phyloP scores from a whole-genome alignment of 331 rosid species.

The Prunus yedoensis region DNA sequence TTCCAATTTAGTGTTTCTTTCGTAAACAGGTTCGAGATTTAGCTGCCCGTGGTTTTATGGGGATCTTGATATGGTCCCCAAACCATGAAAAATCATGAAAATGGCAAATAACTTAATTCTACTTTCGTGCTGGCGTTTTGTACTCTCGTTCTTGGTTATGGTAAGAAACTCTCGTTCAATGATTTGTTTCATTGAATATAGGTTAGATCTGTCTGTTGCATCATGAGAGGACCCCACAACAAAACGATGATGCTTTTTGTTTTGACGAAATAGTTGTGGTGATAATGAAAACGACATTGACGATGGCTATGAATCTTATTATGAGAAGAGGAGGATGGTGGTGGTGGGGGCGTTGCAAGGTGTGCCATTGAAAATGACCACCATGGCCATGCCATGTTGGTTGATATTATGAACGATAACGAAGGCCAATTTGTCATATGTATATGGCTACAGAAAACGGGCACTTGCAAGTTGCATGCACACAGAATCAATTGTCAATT shows the following conservation, averaged over 20 bases:
- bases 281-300: slow-evolving; percentile 29
- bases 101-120: too few species aligned
- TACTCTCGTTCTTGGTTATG: too few species aligned
- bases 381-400: slow-evolving; percentile 9
- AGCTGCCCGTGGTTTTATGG: neutral
- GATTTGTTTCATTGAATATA: too few species aligned
- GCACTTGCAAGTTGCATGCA: neutral
- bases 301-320: slow-evolving; percentile 3
- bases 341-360: slow-evolving; percentile 16
- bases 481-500: neutral
- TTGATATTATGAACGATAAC: neutral
- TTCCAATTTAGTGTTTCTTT: neutral
- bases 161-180: too few species aligned
- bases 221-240: neutral
- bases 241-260: neutral
- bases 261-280: slow-evolving; percentile 24
- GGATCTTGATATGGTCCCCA: too few species aligned
- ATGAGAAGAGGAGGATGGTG: slow-evolving; percentile 2
- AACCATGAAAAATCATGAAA: too few species aligned
- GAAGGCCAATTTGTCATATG: slow-evolving; percentile 23
- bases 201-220: neutral
- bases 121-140: too few species aligned
- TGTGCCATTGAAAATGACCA: slow-evolving; percentile 32
- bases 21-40: neutral
- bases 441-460: slow-evolving; percentile 12